Conservation (phyloP, 176 grass and related monocot species). For the Coix lacrymajobi region DNA sequence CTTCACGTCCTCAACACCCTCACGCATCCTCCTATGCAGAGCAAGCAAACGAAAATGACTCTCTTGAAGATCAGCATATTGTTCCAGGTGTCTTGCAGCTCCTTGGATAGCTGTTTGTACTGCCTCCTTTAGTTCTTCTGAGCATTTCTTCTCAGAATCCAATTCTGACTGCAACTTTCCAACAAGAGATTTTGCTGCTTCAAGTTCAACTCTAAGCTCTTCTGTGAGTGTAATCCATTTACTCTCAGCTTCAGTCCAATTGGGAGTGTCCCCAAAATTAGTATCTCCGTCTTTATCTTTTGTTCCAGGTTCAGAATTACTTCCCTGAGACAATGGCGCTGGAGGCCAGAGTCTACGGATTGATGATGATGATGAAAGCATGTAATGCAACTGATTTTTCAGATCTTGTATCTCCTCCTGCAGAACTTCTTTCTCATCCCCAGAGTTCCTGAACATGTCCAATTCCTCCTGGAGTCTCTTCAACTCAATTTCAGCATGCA, state of each 20-base stretch:
- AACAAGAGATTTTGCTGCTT: conserved; percentile 48
- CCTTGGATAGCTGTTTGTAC: conserved; percentile 92
- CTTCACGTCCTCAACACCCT: conserved; percentile 83
- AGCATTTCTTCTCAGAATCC: conserved; percentile 79
- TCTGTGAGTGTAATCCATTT: conserved; percentile 85
- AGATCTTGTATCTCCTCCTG: conserved; percentile 92
- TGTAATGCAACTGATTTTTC: conserved; percentile 71
- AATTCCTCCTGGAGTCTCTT: conserved; percentile 74
- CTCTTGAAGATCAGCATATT: conserved; percentile 97
- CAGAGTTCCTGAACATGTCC: conserved; percentile 55
- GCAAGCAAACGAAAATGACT: conserved; percentile 76
- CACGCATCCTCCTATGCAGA: conserved; percentile 68
- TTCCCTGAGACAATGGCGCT: conserved; percentile 30
- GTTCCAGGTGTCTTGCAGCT: conserved; percentile 80
- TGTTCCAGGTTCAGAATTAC: conserved; percentile 37
- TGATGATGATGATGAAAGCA: conserved; percentile 54
- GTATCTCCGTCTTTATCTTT: conserved; percentile 40
- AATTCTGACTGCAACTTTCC: conserved; percentile 54
- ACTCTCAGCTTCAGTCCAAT: conserved; percentile 62
- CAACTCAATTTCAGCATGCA: conserved; percentile 65
- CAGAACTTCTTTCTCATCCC: conserved; percentile 77
- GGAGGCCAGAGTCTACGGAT: conserved; percentile 34
- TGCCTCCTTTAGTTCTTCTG: conserved; percentile 84
- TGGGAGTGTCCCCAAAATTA: conserved; percentile 24
- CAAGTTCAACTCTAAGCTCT: conserved; percentile 83